phyloP scores from a whole-genome alignment of 768 basidiomycete genomes.

The Auriscalpium vulgare region DNA sequence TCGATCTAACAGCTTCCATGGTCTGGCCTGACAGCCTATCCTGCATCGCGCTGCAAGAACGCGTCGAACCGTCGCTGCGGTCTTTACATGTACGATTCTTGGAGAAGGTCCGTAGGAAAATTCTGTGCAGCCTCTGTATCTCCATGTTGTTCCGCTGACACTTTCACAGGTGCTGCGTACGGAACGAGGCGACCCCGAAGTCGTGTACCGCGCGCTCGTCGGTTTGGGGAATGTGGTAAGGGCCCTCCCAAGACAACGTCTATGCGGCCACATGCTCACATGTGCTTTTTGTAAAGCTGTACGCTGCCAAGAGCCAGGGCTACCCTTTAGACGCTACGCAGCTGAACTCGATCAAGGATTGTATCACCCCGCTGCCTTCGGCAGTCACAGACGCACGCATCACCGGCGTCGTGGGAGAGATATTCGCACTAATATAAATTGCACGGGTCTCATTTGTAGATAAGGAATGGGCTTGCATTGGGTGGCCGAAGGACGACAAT shows the following conservation, averaged over 20 bases:
- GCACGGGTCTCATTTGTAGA: neutral
- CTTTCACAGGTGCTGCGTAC: conserved; percentile 33
- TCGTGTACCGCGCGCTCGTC: conserved; percentile 61
- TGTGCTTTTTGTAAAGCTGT: conserved; percentile 30
- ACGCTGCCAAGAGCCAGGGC: conserved; percentile 34
- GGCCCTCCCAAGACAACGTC: neutral
- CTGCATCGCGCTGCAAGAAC: conserved; percentile 41
- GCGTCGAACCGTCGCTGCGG: conserved; percentile 32
- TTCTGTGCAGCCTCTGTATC: neutral
- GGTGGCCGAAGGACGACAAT: neutral
- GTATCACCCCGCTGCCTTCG: conserved; percentile 31
- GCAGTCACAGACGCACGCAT: conserved; percentile 56
- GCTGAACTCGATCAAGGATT: conserved; percentile 31
- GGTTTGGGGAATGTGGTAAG: conserved; percentile 69
- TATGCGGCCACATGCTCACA: conserved; percentile 3
- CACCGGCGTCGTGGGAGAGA: conserved; percentile 40
- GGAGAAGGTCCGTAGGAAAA: conserved; percentile 31
- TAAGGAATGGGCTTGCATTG: neutral
- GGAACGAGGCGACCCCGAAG: conserved; percentile 55
- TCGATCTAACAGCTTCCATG: neutral
- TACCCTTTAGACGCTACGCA: conserved; percentile 32
- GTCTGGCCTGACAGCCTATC: conserved; percentile 44
- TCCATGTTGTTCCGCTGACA: neutral
- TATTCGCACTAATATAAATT: conserved; percentile 33
- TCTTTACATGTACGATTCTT: conserved; percentile 37